phyloP scores from a whole-genome alignment of 2,329 filamentous ascomycete genomes.

The Apiospora phragmitis region DNA sequence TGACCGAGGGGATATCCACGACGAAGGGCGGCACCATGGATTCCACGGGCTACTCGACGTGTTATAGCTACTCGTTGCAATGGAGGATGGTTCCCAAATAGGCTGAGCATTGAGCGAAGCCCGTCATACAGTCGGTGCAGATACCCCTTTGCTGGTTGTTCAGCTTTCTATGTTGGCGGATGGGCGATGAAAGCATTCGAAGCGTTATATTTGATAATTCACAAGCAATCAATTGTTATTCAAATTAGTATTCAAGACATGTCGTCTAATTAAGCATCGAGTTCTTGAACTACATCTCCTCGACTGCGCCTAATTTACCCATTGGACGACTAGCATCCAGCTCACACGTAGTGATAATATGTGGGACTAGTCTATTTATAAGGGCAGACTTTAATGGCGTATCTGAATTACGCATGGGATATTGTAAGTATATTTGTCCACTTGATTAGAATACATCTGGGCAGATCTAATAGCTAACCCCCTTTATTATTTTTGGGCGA shows the following conservation, averaged over 20 bases:
- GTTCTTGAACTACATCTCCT: neutral
- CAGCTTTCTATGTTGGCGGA: neutral
- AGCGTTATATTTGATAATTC: neutral
- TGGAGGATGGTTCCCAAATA: constrained; percentile 7
- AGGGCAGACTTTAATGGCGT: too few species aligned
- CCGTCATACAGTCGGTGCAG: neutral
- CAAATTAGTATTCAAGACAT: neutral
- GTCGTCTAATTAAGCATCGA: neutral
- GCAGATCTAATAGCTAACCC: too few species aligned
- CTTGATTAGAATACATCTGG: too few species aligned
- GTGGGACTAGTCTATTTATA: neutral
- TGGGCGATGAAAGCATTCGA: neutral
- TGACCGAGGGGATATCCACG: neutral
- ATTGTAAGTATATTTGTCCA: too few species aligned
- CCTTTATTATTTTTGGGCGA: too few species aligned
- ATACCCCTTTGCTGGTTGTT: neutral
- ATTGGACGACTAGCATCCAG: neutral
- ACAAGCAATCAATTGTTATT: neutral
- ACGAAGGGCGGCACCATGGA: neutral
- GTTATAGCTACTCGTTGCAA: constrained; percentile 1
- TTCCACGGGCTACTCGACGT: neutral
- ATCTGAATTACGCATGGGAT: too few species aligned
- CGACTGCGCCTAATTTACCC: neutral
- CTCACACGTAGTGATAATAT: neutral
- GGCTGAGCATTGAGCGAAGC: neutral